phyloP scores from a whole-genome alignment of 768 basidiomycete species.

The Mycena polygramma region DNA sequence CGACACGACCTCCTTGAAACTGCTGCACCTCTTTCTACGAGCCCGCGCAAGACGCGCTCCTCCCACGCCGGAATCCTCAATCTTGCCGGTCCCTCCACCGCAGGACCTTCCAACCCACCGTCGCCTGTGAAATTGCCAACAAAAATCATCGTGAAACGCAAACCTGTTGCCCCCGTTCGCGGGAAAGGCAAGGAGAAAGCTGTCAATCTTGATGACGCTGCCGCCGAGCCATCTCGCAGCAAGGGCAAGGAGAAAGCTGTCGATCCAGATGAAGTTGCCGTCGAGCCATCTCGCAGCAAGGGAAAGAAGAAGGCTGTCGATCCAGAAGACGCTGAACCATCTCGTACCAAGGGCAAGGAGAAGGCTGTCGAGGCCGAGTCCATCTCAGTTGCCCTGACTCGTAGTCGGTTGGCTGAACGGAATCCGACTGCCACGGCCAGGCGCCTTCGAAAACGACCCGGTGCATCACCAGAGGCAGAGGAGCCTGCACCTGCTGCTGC shows the following conservation, averaged over 20 bases:
- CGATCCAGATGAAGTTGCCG: slow-evolving; percentile 15
- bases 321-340: background rate
- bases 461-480: slow-evolving; percentile 15
- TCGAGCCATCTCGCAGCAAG: background rate
- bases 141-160: slow-evolving; percentile 35
- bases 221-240: background rate
- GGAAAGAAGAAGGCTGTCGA: slow-evolving; percentile 11
- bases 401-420: slow-evolving; percentile 10
- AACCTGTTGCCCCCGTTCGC: background rate
- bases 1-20: slow-evolving; percentile 31
- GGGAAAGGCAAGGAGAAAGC: slow-evolving; percentile 36
- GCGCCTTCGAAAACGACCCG: slow-evolving; percentile 21
- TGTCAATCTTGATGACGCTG: slow-evolving; percentile 3
- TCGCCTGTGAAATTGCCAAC: slow-evolving; percentile 19
- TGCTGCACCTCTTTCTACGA: slow-evolving; percentile 10
- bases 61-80: slow-evolving; percentile 27
- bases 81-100: slow-evolving; percentile 16
- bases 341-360: background rate
- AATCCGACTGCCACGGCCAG: background rate
- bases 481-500: slow-evolving; percentile 24
- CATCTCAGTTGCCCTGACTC: slow-evolving; percentile 19
- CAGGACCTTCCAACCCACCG: slow-evolving; percentile 15
- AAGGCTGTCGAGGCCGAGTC: slow-evolving; percentile 25
- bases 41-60: slow-evolving; percentile 36
- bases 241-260: slow-evolving; percentile 37